Evolutionary conservation across 768 basidiomycete genomes (phyloP), one percentile per base, ranked within the genome.

Genomic region (Kwoniella sp.): DNA sequence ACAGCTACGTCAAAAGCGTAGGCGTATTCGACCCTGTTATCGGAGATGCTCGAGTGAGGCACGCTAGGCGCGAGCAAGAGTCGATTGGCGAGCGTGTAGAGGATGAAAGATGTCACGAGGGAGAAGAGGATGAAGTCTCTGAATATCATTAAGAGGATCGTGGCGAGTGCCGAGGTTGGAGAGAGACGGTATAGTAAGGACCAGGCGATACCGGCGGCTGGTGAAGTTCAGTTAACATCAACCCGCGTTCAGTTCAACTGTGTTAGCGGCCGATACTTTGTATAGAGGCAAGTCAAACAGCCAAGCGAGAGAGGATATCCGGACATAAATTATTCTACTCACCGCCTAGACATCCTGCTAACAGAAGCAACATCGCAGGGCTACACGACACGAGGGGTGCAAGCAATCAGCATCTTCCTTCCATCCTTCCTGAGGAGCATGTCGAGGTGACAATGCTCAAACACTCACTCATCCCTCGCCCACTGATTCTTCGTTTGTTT

Each of bases 1-100:
- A 90, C 94, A 80, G 96, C 93, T 17, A 97, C 90, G 79, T 98
- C 95, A 73, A 98, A 95, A 13, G 91, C 92, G 80, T 96, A 98
- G 3, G 89, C 90, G 90, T 88, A 93, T 83, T 92, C 91, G 29
- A 92, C 89, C 21, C 81, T 81, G 48, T 89, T 71, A 22, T 73
- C 69, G 12, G 65, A 86, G 69, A 89, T 84, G 78, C 88, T 89
- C 10, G 90, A 87, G 13, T 88, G 87, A 9, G 67, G 37, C 10
- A 65, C 44, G 12, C 89, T 86, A 13, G 89, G 87, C 0, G 88
- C 87, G 55, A 89, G 79, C 17, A 90, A 83, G 0, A 88, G 84
- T 48, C 83, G 85, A 77, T 91, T 93, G 37, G 90, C 85, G 46
- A 87, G 86, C 59, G 88, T 83, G 84, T 88, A 88, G 69, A 53